Evolutionary conservation across 2,329 filamentous ascomycete species (phyloP).

Genomic region (Coccinonectria pachysandricola): DNA sequence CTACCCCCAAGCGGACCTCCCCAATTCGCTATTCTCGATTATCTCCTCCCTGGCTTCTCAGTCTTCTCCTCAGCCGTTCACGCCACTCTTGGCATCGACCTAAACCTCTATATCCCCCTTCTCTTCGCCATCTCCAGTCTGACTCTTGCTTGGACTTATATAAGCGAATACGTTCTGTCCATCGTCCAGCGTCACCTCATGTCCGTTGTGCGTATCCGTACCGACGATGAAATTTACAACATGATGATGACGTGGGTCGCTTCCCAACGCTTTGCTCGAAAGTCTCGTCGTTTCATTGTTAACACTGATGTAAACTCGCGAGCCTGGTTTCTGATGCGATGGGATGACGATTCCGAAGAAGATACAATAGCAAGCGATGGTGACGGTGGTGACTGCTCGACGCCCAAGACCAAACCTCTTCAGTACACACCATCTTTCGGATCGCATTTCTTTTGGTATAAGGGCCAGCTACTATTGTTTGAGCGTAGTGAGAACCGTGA

Average conservation of each 20-base stretch:
- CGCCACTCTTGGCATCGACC: slow-evolving; percentile 49
- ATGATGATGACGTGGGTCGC: slow-evolving; percentile 63
- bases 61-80: slow-evolving; percentile 42
- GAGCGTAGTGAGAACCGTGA: slow-evolving; percentile 40
- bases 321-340: slow-evolving; percentile 37
- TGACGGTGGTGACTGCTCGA: slow-evolving; percentile 16
- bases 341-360: slow-evolving; percentile 35
- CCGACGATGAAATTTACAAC: slow-evolving; percentile 64
- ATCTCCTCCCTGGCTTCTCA: slow-evolving; percentile 56
- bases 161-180: slow-evolving; percentile 36
- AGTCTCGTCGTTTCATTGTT: slow-evolving; percentile 52
- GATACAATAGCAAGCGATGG: slow-evolving; percentile 32
- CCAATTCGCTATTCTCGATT: slow-evolving; percentile 44
- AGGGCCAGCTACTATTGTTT: slow-evolving; percentile 46
- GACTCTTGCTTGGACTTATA: slow-evolving; percentile 42
- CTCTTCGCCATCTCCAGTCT: slow-evolving; percentile 40
- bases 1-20: too few relatives aligned
- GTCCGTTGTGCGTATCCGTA: slow-evolving; percentile 54
- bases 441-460: slow-evolving; percentile 59
- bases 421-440: slow-evolving; percentile 59
- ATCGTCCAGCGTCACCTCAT: slow-evolving; percentile 46
- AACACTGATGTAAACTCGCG: slow-evolving; percentile 50
- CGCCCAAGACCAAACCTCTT: slow-evolving; percentile 34
- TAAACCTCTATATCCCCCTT: slow-evolving; percentile 51
- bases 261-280: slow-evolving; percentile 48